Percentiles rank a stretch among this genome's conserved stretches.
These are phyloP conservation scores for Pichia sporocuriosa DNA, from an alignment of 805 yeast genomes.

Conservation along the genomic window DNA sequence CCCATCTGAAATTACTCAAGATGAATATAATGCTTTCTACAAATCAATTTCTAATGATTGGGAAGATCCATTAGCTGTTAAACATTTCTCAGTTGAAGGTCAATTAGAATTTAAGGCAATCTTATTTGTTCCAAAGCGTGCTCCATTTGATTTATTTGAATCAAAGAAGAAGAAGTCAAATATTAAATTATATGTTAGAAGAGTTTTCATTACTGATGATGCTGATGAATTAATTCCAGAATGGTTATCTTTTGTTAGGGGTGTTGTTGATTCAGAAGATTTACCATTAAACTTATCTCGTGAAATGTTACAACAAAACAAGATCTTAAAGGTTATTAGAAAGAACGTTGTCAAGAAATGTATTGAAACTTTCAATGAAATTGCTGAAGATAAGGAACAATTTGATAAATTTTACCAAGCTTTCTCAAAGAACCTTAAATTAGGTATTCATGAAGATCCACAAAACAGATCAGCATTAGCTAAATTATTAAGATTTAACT, in stretches of 20 bases:
- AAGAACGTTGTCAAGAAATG: constrained; percentile 98
- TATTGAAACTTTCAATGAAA: constrained; percentile 97
- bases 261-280: constrained; percentile 99
- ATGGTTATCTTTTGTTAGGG: constrained; percentile 95
- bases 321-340: constrained; percentile 98
- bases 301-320: constrained; percentile 99
- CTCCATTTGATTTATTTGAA: constrained; percentile 98
- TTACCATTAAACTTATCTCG: constrained; percentile 99
- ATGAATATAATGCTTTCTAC: constrained; percentile 98
- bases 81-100: constrained; percentile 99
- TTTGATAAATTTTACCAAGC: constrained; percentile 98
- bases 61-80: constrained; percentile 99
- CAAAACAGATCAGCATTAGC: constrained; percentile 96
- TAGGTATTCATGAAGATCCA: constrained; percentile 98
- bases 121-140: constrained; percentile 96
- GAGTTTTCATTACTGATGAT: constrained; percentile 99
- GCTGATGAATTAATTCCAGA: constrained; percentile 99
- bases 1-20: constrained; percentile 96
- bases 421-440: constrained; percentile 95
- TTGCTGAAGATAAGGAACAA: constrained; percentile 98
- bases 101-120: constrained; percentile 99
- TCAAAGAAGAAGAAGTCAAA: constrained; percentile 98
- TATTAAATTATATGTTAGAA: constrained; percentile 97
- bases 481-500: constrained; percentile 93
- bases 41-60: constrained; percentile 98